Evolutionary conservation across 148 eudicot genomes (phyloP).

Genomic region (Fagopyrum tataricum): DNA sequence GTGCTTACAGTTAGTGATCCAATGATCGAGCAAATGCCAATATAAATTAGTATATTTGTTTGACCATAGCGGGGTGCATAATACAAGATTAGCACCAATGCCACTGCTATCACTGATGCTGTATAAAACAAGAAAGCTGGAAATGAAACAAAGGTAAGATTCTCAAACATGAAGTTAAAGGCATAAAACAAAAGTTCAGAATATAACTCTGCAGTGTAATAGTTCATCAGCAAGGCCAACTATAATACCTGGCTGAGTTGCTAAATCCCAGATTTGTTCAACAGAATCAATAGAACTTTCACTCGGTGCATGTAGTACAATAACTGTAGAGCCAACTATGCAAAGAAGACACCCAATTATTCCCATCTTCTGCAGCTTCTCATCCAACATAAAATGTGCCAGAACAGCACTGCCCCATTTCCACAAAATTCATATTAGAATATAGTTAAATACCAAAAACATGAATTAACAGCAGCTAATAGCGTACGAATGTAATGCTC

Average conservation of each 20-base stretch:
- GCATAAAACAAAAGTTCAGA: neutral
- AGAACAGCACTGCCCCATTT: slow-evolving; percentile 57
- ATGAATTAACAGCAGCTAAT: neutral
- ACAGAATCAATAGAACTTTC: slow-evolving; percentile 67
- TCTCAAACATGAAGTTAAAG: slow-evolving; percentile 6
- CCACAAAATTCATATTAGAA: slow-evolving; percentile 9
- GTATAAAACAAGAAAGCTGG: slow-evolving; percentile 81
- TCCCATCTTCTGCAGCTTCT: slow-evolving; percentile 72
- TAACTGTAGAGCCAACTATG: slow-evolving; percentile 66
- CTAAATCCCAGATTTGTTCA: slow-evolving; percentile 82
- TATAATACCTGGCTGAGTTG: slow-evolving; percentile 68
- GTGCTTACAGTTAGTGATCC: slow-evolving; percentile 87
- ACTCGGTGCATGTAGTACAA: slow-evolving; percentile 88
- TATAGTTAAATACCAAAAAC: slow-evolving; percentile 1
- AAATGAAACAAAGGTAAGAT: slow-evolving; percentile 19
- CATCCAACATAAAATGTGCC: slow-evolving; percentile 75
- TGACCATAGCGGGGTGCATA: slow-evolving; percentile 92
- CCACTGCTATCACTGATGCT: slow-evolving; percentile 64
- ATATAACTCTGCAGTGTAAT: neutral
- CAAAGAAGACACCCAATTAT: slow-evolving; percentile 81
- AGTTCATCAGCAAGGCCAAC: neutral
- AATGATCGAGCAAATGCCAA: slow-evolving; percentile 80
- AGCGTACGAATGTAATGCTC: slow-evolving; percentile 10
- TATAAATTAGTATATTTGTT: slow-evolving; percentile 76
- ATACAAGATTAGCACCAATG: slow-evolving; percentile 71